Base-by-base conservation (phyloP, 1,284 basidiomycete species). In the Cutaneotrichosporon sp. region DNA sequence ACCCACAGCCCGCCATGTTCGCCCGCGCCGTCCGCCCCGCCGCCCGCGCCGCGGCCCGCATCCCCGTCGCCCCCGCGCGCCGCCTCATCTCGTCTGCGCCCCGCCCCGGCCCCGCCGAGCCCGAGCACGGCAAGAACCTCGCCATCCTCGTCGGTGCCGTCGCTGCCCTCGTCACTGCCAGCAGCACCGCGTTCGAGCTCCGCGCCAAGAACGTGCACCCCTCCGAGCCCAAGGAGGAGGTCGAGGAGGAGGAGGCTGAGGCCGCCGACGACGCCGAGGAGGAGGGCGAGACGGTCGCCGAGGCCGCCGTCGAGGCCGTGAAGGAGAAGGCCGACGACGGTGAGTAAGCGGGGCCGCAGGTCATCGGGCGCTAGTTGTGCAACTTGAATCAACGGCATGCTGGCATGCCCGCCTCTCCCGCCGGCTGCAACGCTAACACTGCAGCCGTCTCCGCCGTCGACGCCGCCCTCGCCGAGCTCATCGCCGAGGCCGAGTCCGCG, bases 401-500 rank as follows among this genome's bases (percentile, higher is more conserved):
- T n/a, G n/a, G n/a, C n/a, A n/a, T n/a, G n/a, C n/a, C n/a, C n/a
- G n/a, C n/a, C n/a, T n/a, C n/a, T n/a, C n/a, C n/a, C n/a, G n/a
- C 29, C 29, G 9, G 5, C 29, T 9, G 4, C 29, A 18, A 46
- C n/a, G 16, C 10, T 25, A 24, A 25, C n/a, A n/a, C 20, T 18
- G 29, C 29, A 29, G 43, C 18, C 31, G 4, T 46, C 36, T 50
- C 43, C n/a, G 27, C 22, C 25, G 53, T 46, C 29, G 56, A 64
- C 56, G 36, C 20, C 45, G 59, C 49, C 25, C 51, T 64, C n/a
- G 33, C 43, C 18, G 29, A 38, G 4, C 56, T 64, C 22, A 51
- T 64, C 22, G 49, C 49, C 20, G 57, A 58, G n/a, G 59, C 63
- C 33, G 59, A 64, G 53, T 45, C 38, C 34, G 63, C 63, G 8